Evolutionary conservation across 306 rosid genomes (phyloP).

Genomic region (Benincasa hispida): DNA sequence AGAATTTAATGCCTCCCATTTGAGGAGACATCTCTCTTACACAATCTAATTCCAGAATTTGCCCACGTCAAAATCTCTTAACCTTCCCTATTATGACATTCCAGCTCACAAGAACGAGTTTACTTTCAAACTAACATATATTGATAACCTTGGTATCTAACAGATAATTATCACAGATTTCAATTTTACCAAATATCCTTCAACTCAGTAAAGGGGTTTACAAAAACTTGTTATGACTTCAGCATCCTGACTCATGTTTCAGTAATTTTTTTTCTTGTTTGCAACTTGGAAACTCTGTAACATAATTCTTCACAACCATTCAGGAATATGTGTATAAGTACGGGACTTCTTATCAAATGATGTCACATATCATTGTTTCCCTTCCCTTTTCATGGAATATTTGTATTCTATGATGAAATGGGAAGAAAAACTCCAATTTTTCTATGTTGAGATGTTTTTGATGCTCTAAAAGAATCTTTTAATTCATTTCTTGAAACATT

Average conservation of each 20-base stretch:
- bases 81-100: background rate
- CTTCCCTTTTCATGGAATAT: background rate
- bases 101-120: background rate
- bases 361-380: background rate
- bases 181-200: background rate
- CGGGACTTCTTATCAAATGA: background rate
- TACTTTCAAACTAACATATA: background rate
- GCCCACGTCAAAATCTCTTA: background rate
- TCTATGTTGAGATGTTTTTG: background rate
- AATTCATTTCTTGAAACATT: constrained; percentile 9
- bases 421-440: background rate
- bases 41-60: background rate
- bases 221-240: background rate
- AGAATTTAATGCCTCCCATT: background rate
- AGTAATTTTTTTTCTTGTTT: background rate
- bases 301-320: background rate
- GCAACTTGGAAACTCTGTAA: background rate
- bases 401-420: background rate
- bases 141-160: background rate
- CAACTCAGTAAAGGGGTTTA: background rate
- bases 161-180: background rate
- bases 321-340: background rate
- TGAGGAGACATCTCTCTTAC: background rate
- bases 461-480: background rate
- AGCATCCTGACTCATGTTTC: background rate